These are phyloP conservation scores for Neophaeococcomyces aloes DNA, from an alignment of 2,329 filamentous ascomycete species.

Conservation along the genomic window DNA sequence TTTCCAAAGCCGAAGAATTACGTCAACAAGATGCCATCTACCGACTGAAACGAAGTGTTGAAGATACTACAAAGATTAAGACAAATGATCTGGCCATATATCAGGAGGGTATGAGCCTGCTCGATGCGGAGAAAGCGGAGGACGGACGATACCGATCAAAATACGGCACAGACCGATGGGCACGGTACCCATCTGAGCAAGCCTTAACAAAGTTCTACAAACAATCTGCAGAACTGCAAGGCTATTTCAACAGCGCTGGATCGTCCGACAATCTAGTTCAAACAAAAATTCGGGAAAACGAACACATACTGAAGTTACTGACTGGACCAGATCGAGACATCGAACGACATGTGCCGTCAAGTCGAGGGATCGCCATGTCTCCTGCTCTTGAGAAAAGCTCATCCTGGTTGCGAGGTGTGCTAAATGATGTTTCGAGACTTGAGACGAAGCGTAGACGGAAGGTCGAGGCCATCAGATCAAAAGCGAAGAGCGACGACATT, in stretches of 20 bases:
- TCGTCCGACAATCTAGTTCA: constrained; percentile 61
- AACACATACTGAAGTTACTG: constrained; percentile 63
- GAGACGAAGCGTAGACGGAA: constrained; percentile 72
- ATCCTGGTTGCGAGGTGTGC: constrained; percentile 61
- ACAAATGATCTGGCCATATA: constrained; percentile 66
- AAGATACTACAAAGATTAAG: constrained; percentile 85
- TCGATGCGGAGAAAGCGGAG: constrained; percentile 72
- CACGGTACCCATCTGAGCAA: constrained; percentile 54
- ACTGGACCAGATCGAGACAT: constrained; percentile 69
- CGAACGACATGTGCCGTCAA: constrained; percentile 82
- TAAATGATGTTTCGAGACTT: constrained; percentile 75
- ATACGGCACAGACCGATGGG: constrained; percentile 82
- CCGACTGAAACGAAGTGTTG: constrained; percentile 65
- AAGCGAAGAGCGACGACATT: constrained; percentile 78
- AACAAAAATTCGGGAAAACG: constrained; percentile 66
- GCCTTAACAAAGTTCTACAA: constrained; percentile 65
- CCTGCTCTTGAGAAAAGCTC: constrained; percentile 71
- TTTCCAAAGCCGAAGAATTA: constrained; percentile 88
- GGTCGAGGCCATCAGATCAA: constrained; percentile 66
- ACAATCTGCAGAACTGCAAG: constrained; percentile 67
- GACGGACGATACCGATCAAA: constrained; percentile 64
- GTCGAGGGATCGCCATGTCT: constrained; percentile 65
- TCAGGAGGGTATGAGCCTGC: constrained; percentile 67
- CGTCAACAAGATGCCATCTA: constrained; percentile 79
- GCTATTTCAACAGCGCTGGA: constrained; percentile 66